Evolutionary conservation across 192 early-diverging fungal genomes (phyloP), one percentile per base, ranked within the genome.

Genomic region (Spizellomyces sp.): DNA sequence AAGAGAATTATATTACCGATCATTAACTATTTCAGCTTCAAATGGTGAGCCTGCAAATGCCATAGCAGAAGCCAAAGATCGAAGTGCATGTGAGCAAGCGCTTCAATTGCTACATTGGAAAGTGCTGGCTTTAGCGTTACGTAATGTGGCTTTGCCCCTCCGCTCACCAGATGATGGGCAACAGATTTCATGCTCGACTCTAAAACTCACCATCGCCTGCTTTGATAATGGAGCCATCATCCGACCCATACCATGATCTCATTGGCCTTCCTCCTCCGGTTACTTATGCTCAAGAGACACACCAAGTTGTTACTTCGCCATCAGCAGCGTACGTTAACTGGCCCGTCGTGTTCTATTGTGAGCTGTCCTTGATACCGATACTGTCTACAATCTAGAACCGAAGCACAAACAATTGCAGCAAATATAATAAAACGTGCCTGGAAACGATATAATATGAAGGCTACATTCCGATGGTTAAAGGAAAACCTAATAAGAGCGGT

Each of bases 1-100:
- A 36, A 36, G 3, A 36, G 27, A 36, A 10, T 48, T 2, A 9
- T 36, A 36, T 36, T 64, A 80, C 79, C 79, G 21, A 19, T 72
- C 77, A 44, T 81, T 81, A 45, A 77, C 75, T 2, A 79, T 52
- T 22, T 76, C 71, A 48, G 81, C 81, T 42, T 77, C 48, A 55
- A 83, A 83, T 7, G 81, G 81, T 5, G 78, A 80, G 5, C 73
- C 73, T 46, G 70, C 65, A 50, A 80, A 81, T 19, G 81, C 81
- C 81, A 83, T 83, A 14, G 22, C 44, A 41, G 19, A 15, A 15
- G 17, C 4, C 60, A 62, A 9, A n/a, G n/a, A 21, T 27, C 9
- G 9, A 62, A 42, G 41, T 62, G 60, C 19, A 62, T 22, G 5
- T 22, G n/a, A 56, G n/a, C 22, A n/a, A 56, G 4, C 54, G 54